Evolutionary conservation across 1,284 basidiomycete genomes (phyloP), one percentile per base, ranked within the genome.

Genomic region (Cutaneotrichosporon cavernicola): DNA sequence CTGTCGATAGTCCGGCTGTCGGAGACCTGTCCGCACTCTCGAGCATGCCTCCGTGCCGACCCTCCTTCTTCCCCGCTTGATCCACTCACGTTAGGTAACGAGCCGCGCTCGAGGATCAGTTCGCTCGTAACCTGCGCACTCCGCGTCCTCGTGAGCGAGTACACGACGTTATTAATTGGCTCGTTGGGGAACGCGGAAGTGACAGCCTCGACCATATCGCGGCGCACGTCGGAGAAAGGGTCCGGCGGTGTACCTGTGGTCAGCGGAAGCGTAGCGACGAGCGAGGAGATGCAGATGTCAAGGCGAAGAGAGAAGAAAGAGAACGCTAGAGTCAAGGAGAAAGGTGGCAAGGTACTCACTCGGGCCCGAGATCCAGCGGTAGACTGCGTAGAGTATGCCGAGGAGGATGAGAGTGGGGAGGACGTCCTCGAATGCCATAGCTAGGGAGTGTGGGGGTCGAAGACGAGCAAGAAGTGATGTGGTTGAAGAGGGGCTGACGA

Each of bases 101-200:
- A 67, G 0, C 80, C 79, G 22, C 71, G 66, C 57, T 80, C 79
- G 5, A 82, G 69, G 36, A 81, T 78, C 63, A 76, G 70, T 60
- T 82, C 81, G 47, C 72, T 73, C 6, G 81, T 81, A 14, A 72
- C 60, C 69, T 81, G 78, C n/a, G 72, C 73, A 9, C 69, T 75
- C n/a, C 74, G 67, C 4, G 79, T 81, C 66, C 74, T 71, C 8
- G 75, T 74, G n/a, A 82, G 70, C 13, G 73, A 73, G 58, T 78
- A 81, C 22, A 80, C 73, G 62, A 82, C 76, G 50, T 74, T 71
- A 1, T 71, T 62, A n/a, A 75, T 43, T 10, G 76, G 74, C 14
- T 80, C 70, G 63, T 81, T 69, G 1, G 81, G 81, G 69, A 82
- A 82, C 0, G 78, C 74, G 5, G 73, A 63, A n/a, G 76, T 72